Evolutionary conservation across 2,329 filamentous ascomycete genomes (phyloP).

Genomic region (Epichloe elymi): DNA sequence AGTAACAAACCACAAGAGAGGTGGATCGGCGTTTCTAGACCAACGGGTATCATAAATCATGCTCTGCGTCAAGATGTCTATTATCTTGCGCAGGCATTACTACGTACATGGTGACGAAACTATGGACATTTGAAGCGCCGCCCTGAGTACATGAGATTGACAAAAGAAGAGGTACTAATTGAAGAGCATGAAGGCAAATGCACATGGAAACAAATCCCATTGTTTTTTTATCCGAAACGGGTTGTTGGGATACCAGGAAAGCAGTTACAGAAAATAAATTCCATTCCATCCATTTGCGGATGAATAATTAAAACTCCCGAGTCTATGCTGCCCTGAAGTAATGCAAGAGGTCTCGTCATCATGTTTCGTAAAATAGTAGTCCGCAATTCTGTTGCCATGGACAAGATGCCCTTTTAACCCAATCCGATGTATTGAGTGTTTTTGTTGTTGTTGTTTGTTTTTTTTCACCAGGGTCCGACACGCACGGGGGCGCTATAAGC

Average conservation of each 20-base stretch:
- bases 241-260: background rate
- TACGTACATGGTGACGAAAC: slow-evolving; percentile 1
- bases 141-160: background rate
- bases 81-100: background rate
- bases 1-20: background rate
- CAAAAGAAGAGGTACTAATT: background rate
- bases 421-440: background rate
- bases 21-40: background rate
- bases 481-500: slow-evolving; percentile 45
- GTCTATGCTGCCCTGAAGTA: slow-evolving; percentile 25
- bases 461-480: slow-evolving; percentile 45
- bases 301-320: slow-evolving; percentile 16
- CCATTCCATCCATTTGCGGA: slow-evolving; percentile 18
- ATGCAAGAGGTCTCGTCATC: slow-evolving; percentile 19
- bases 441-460: background rate
- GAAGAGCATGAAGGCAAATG: background rate
- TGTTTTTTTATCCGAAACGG: background rate
- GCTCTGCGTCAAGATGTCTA: background rate
- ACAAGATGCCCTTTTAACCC: background rate
- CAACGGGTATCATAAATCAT: background rate
- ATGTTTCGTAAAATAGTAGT: slow-evolving; percentile 12
- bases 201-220: background rate
- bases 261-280: slow-evolving; percentile 13
- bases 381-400: slow-evolving; percentile 12
- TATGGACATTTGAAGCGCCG: background rate